A percentile compares a stretch with the other conserved stretches of the same genome.
Conservation (phyloP, 441 rosid genomes). For the Jatropha multifida region DNA sequence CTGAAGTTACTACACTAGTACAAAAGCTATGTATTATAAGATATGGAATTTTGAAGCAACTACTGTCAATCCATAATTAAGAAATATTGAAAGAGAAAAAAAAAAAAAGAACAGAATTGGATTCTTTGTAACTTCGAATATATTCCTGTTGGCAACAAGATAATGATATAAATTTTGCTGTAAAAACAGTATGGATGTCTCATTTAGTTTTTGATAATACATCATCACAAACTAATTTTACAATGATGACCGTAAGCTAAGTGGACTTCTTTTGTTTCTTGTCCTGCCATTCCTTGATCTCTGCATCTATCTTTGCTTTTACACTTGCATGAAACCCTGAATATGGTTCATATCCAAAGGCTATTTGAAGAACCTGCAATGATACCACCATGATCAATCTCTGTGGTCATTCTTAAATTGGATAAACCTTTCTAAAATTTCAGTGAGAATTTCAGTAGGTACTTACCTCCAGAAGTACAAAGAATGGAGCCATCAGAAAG, state of each 20-base stretch:
- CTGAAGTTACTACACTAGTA: too few relatives aligned
- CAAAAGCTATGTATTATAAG: not conserved
- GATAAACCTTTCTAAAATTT: not conserved
- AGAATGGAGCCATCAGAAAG: conserved; percentile 81
- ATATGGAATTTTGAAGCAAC: not conserved
- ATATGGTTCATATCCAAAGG: conserved; percentile 71
- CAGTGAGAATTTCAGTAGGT: not conserved
- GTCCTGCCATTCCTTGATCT: conserved; percentile 56
- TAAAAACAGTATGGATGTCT: not conserved
- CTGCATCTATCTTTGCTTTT: conserved; percentile 53
- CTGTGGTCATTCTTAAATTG: conserved; percentile 5
- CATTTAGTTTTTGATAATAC: not conserved
- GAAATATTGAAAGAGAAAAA: not conserved
- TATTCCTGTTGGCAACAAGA: not conserved
- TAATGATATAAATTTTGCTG: not conserved
- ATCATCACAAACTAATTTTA: not conserved
- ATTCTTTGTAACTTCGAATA: not conserved
- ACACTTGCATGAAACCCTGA: conserved; percentile 74
- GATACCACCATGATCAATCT: not conserved
- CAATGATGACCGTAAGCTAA: conserved; percentile 23
- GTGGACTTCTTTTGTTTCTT: conserved; percentile 52
- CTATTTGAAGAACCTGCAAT: conserved; percentile 60
- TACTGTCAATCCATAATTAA: not conserved
- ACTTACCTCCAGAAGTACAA: conserved; percentile 75
- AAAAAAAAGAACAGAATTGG: not conserved